Evolutionary conservation across 371 early-diverging fungal species (phyloP), one percentile per base, ranked within the genome.

Genomic region (Mortierella sp.): DNA sequence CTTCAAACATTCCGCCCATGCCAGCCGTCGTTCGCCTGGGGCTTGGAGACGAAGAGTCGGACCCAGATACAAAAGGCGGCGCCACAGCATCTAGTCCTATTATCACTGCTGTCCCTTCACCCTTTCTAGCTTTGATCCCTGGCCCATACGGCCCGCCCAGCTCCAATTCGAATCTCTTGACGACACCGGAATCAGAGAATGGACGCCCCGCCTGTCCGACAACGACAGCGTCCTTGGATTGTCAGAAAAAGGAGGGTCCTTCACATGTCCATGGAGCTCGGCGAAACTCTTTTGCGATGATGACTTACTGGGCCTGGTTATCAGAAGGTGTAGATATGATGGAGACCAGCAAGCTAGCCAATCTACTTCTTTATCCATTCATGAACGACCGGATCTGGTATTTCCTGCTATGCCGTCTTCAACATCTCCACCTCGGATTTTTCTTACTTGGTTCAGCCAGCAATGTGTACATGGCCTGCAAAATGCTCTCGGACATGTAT

Each of bases 381-480:
- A 81, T 86, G 19, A 84, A 86, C 55, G 86, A 84, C 29, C 76
- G 86, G 15, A 44, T 86, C 21, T 86, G 87, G 87, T 82, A 83
- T 25, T 66, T 86, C 30, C 62, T 89, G 12, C 70, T 89, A 0
- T 89, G 89, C 64, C 80, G 80, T 16, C 64, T 87, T 2, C 88
- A 88, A 45, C 90, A 89, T 50, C 80, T 89, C 25, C 88, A 88
- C 66, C 67, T 89, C 0, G 90, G 90, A 15, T 86, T 89, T 68
- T 89, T 89, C 72, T 75, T 89, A n/a, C 58, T 89, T 11, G 90
- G 88, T 18, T 86, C 86, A 26, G 71, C 86, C 57, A 85, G 84
- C 61, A 89, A 89, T 51, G 83, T 89, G 1, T 85, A 81, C 72
- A 87, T 86, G 61, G 87, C 88, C 0, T 87, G 85, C 69, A 84